Evolutionary conservation across 2,329 filamentous ascomycete genomes (phyloP).

Genomic region (Hawksworthiomyces lignivorus): DNA sequence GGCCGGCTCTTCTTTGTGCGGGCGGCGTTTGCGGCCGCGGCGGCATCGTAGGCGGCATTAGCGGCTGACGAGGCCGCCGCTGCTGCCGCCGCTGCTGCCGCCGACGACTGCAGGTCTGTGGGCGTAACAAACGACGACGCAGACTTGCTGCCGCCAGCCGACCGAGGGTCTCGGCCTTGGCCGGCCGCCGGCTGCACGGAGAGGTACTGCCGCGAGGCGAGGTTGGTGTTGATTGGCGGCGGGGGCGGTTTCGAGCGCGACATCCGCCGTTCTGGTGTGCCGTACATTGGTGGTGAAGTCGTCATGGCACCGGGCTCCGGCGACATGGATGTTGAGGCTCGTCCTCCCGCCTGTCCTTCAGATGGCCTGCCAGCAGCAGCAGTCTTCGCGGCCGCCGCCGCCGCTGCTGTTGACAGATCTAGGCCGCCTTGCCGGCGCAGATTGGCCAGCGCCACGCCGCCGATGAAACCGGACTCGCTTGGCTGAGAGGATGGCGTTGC

Average conservation of each 20-base stretch:
- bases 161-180: slow-evolving; percentile 1
- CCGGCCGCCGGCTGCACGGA: background rate
- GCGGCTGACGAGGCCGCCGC: slow-evolving; percentile 31
- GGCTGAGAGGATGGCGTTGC: slow-evolving; percentile 25
- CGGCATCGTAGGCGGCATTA: slow-evolving; percentile 37
- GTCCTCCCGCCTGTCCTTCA: no score
- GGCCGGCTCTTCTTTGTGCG: slow-evolving; percentile 47
- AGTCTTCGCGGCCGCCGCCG: slow-evolving; percentile 15
- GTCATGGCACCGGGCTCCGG: no score
- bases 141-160: slow-evolving; percentile 21
- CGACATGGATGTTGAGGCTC: no score
- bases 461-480: slow-evolving; percentile 41
- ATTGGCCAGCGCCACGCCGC: slow-evolving; percentile 46
- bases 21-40: slow-evolving; percentile 29
- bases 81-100: slow-evolving; percentile 33
- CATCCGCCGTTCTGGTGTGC: slow-evolving; percentile 20
- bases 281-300: background rate
- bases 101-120: slow-evolving; percentile 36
- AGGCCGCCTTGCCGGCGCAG: slow-evolving; percentile 30
- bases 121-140: slow-evolving; percentile 40
- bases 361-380: slow-evolving; percentile 4
- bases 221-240: slow-evolving; percentile 28
- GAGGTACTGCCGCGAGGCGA: slow-evolving; percentile 23
- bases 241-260: slow-evolving; percentile 25
- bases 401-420: slow-evolving; percentile 11